These are phyloP conservation scores for Mycena epipterygia DNA, from an alignment of 768 basidiomycete genomes.

Conservation along the genomic window DNA sequence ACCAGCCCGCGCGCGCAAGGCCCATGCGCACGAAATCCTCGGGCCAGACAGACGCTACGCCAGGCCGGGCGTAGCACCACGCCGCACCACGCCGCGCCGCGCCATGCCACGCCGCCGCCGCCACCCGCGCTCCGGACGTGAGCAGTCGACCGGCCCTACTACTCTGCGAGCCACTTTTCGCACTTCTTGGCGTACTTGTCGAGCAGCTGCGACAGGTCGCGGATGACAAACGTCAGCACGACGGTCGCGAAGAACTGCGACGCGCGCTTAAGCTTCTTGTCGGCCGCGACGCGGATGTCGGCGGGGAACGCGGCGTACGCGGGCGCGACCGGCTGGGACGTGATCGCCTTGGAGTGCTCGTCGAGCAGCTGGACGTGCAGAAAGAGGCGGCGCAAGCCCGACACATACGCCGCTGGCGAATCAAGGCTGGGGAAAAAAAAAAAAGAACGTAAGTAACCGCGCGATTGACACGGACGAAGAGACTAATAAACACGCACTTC, in stretches of 20 bases:
- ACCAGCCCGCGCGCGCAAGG: slow-evolving; percentile 21
- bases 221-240: slow-evolving; percentile 90
- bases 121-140: not conserved
- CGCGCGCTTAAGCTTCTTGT: slow-evolving; percentile 81
- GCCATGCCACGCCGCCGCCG: not conserved
- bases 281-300: slow-evolving; percentile 74
- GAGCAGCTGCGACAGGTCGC: slow-evolving; percentile 85
- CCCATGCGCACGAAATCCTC: not conserved
- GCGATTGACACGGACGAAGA: slow-evolving; percentile 22
- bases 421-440: slow-evolving; percentile 71
- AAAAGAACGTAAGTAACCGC: slow-evolving; percentile 34
- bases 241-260: slow-evolving; percentile 96
- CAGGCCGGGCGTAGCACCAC: too few relatives aligned
- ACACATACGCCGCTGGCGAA: slow-evolving; percentile 88
- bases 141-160: slow-evolving; percentile 34
- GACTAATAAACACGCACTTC: slow-evolving; percentile 69
- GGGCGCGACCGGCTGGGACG: slow-evolving; percentile 74
- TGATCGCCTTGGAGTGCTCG: slow-evolving; percentile 84
- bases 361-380: slow-evolving; percentile 84
- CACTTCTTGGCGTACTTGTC: slow-evolving; percentile 96
- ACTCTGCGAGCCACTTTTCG: slow-evolving; percentile 93
- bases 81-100: too few relatives aligned
- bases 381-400: slow-evolving; percentile 82
- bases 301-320: slow-evolving; percentile 79
- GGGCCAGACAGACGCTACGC: not conserved